Evolutionary conservation across 2,329 filamentous ascomycete species (phyloP), one percentile per base, ranked within the genome.

Genomic region (Aureobasidium sp.): DNA sequence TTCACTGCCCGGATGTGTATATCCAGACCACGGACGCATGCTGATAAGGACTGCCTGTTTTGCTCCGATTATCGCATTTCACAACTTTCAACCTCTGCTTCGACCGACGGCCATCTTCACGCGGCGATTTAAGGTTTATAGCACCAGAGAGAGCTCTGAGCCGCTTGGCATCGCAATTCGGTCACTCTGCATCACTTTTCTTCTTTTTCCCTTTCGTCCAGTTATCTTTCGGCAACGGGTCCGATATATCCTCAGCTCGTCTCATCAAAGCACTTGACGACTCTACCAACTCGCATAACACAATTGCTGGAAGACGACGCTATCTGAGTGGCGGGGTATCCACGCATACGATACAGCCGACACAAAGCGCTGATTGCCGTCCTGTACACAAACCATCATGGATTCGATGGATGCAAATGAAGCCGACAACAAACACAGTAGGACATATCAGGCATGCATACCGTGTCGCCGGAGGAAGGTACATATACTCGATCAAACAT

Each of bases 401-500:
- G 49, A 61, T 19, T 19, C 39, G 12, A 57, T 57, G 53, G 53
- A 57, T 39, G 49, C 31, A 5, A 8, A 40, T 11, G 53, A 40
- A 14, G 37, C 29, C 14, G 59, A 52, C 48, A 61, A 61, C 59
- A 60, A 56, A 27, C 60, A 61, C 31, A 61, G 48, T 40, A 44
- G 60, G 33, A 74, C 72, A 45, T 76, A 75, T 64, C 70, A 75
- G 72, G 78, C 77, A 61, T 79, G 82, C 65, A 81, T 81, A 62
- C 80, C 80, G 48, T 85, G 82, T 69, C 76, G 82, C 33, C 77
- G 79, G 39, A 75, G 82, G 64, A 85, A 85, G 68, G 64, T 65
- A 42, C 7, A 47, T 60, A 22, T 27, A 14, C 9, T n/a, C 14
- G n/a, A 14, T 12, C 4, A 17, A n/a, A 17, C 11, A 6, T 7